phyloP scores from a whole-genome alignment of 768 basidiomycete species.

The Cyclocybe aegerita region DNA sequence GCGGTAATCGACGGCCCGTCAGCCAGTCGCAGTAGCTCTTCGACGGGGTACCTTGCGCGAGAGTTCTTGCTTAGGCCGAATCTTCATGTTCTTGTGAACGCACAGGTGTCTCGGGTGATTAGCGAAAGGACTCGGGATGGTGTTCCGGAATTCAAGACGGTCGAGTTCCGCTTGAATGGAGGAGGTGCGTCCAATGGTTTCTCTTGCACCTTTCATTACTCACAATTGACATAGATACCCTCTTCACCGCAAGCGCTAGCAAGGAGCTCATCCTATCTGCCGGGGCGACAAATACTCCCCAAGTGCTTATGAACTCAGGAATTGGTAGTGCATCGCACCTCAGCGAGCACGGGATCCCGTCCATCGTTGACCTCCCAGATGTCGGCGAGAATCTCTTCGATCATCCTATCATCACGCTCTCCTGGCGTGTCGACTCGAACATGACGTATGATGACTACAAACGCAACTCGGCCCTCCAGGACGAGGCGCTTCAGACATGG shows the following conservation, averaged over 20 bases:
- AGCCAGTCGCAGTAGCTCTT: slow-evolving; percentile 28
- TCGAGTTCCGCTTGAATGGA: slow-evolving; percentile 7
- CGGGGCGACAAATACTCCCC: slow-evolving; percentile 31
- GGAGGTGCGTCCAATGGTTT: background rate
- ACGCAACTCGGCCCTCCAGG: slow-evolving; percentile 12
- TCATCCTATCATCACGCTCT: slow-evolving; percentile 18
- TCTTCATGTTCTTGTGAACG: slow-evolving; percentile 28
- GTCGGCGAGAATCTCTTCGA: slow-evolving; percentile 28
- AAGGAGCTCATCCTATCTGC: slow-evolving; percentile 36
- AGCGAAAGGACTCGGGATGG: slow-evolving; percentile 3
- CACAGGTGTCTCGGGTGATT: slow-evolving; percentile 24
- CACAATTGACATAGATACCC: background rate
- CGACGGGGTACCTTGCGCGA: slow-evolving; percentile 26
- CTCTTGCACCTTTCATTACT: background rate
- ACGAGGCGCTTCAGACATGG: slow-evolving; percentile 24
- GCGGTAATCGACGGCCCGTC: slow-evolving; percentile 18
- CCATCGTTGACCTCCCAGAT: slow-evolving; percentile 22
- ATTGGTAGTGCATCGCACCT: slow-evolving; percentile 26
- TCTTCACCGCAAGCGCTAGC: slow-evolving; percentile 16
- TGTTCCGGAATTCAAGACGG: background rate
- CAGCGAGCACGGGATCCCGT: slow-evolving; percentile 15
- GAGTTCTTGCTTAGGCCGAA: slow-evolving; percentile 24
- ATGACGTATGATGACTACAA: slow-evolving; percentile 18
- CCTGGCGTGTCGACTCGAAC: slow-evolving; percentile 22
- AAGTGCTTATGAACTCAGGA: slow-evolving; percentile 30